These are phyloP conservation scores for Theileria luwenshuni DNA, from an alignment of 169 alveolate genomes.

Conservation along the genomic window DNA sequence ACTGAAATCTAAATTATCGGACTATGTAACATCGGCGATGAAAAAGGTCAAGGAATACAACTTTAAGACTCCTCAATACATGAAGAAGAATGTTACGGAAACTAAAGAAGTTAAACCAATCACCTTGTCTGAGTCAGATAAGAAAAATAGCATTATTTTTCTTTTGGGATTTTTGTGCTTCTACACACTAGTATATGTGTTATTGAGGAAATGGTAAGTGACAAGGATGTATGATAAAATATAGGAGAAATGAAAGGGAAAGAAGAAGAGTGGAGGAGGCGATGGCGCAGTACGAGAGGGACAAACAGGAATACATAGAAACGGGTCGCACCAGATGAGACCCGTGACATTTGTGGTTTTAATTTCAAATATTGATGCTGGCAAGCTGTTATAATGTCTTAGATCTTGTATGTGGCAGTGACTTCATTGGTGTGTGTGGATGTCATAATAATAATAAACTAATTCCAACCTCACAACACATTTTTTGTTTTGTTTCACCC, in stretches of 20 bases:
- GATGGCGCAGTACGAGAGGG: slow-evolving; percentile 46
- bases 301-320: slow-evolving; percentile 61
- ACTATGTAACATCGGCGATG: neutral
- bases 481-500: neutral
- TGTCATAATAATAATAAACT: neutral
- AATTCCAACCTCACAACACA: neutral
- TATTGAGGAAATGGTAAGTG: slow-evolving; percentile 22
- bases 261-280: slow-evolving; percentile 54
- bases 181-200: slow-evolving; percentile 34
- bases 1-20: neutral
- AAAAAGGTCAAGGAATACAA: neutral
- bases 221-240: neutral
- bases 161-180: slow-evolving; percentile 29
- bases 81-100: slow-evolving; percentile 2
- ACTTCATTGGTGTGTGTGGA: neutral
- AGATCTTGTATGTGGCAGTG: neutral
- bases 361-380: too few species aligned
- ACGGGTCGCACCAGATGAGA: slow-evolving; percentile 52
- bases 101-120: neutral
- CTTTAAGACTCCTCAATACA: neutral
- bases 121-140: neutral
- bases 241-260: slow-evolving; percentile 39
- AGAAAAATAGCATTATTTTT: slow-evolving; percentile 38
- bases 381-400: too few species aligned
- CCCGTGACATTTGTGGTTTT: too few species aligned